Evolutionary conservation across 257 asterid genomes (phyloP), one percentile per base, ranked within the genome.

Genomic region (Solanum tarijense): DNA sequence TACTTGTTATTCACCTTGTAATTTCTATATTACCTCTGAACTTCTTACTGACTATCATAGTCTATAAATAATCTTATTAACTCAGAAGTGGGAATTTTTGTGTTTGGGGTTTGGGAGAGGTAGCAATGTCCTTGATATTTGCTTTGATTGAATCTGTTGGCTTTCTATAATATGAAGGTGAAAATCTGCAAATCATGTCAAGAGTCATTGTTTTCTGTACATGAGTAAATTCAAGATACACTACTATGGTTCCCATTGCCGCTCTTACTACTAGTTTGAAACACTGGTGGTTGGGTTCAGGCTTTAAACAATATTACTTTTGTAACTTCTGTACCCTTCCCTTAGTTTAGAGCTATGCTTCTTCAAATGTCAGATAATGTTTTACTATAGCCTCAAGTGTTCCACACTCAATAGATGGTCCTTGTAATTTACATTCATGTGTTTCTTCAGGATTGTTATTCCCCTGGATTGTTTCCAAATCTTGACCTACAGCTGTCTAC

Each of bases 381-480:
- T 81, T 43, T 81, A 46, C 41, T 10, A 18, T 27, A 81, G 86
- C 8, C 69, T 82, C 2, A 31, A 20, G 86, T 48, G 34, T 48
- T 82, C 31, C 69, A 48, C 31, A 5, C 41, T 31, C 31, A 29
- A 18, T 20, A 48, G 86, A 39, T 82, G 25, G 69, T 5, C 86
- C 86, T 38, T 76, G 66, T 29, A 58, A 78, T 89, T 90, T 62
- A 7, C 60, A 74, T 84, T 39, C 89, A 41, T 89, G 38, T 89
- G 79, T 60, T 58, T 88, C 88, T 89, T n/a, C 93, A 96, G 98
- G 98, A 95, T 89, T 73, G 76, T 88, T 88, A 86, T 84, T 85
- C 93, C 83, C 81, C 88, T 6, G 98, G 92, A 88, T 86, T 91
- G 87, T 46, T 89, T 89, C 87, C 90, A 32, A 94, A 93, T 52